Conservation (phyloP, 345 rosid species). For the Citrus trifoliata region DNA sequence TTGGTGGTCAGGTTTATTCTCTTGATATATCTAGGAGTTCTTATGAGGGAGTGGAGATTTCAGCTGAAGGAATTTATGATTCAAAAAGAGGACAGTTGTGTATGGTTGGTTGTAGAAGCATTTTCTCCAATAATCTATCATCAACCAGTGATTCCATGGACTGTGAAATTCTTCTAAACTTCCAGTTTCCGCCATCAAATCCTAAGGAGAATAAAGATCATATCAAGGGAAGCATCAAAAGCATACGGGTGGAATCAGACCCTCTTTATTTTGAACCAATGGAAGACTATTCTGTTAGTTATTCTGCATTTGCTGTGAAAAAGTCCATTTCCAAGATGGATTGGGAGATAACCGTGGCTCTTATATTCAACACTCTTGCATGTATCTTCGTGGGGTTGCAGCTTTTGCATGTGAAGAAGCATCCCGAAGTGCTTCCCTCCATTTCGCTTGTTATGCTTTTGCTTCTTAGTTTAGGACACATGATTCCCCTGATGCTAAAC, state of each 20-base stretch:
- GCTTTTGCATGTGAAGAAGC: conserved; percentile 37
- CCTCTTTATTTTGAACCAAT: conserved; percentile 31
- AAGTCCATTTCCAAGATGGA: conserved; percentile 40
- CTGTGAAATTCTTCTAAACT: conserved; percentile 35
- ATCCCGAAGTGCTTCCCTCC: conserved; percentile 34
- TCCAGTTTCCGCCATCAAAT: conserved; percentile 41
- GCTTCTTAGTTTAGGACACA: conserved; percentile 41
- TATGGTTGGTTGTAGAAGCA: conserved; percentile 50
- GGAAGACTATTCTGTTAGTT: conserved; percentile 18
- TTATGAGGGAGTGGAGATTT: conserved; percentile 16
- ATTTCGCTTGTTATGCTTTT: conserved; percentile 45
- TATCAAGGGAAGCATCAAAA: conserved; percentile 44
- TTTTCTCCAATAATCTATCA: neutral
- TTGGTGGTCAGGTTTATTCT: neutral
- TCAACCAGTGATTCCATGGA: conserved; percentile 15
- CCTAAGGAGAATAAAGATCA: conserved; percentile 17
- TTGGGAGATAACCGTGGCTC: conserved; percentile 40
- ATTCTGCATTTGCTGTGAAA: conserved; percentile 11
- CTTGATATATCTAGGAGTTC: neutral
- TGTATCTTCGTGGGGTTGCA: conserved; percentile 43
- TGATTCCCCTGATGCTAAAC: conserved; percentile 42
- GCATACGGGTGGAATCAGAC: conserved; percentile 29
- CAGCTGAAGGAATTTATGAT: conserved; percentile 53
- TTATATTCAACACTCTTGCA: conserved; percentile 36
- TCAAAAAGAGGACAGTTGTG: conserved; percentile 36